Evolutionary conservation across 2,329 filamentous ascomycete species (phyloP), one percentile per base, ranked within the genome.

Genomic region (Penicillium sclerotigenum): DNA sequence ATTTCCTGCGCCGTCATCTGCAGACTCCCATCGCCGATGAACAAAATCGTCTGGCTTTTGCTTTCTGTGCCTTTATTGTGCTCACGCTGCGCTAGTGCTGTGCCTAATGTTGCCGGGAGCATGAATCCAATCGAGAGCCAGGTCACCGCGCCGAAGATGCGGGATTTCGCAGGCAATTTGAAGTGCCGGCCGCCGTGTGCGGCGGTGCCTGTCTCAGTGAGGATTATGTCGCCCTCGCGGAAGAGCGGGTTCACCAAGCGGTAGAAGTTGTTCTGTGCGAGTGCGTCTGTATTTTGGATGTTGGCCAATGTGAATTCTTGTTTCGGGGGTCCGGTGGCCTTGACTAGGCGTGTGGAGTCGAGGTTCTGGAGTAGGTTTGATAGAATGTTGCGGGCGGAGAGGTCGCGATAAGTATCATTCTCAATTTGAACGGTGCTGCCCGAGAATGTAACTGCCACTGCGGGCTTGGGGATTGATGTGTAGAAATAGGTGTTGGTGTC

Each of bases 381-480:
- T 33, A 97, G 80, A 18, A 96, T 88, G 47, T 88, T 87, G 57
- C 86, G 86, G 87, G 94, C 92, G 57, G 85, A 81, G 9, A 94
- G 81, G 45, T 86, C 85, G 0, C 89, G 88, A 70, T 93, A 95
- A 63, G 89, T 85, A 0, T 89, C 89, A 73, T 90, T 91, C 50
- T 87, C 81, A 42, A 96, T 88, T 51, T 84, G 83, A 65, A 88
- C 86, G 62, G 85, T 82, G 57, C 83, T 86, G 69, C 85, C 89
- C 75, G 94, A 88, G 67, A 96, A 87, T 64, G 93, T 88, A 66
- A 96, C 90, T 2, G 87, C 88, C 60, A 86, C 87, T 48, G 92
- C 83, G 67, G 90, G 85, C 1, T 86, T 88, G 34, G 90, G 87
- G 59, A 87, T 83, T 71, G 93, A 91, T 0, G 87, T 88, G 77